Percentiles rank a stretch among this genome's conserved stretches.
These are phyloP conservation scores for Triangularia verruculosa DNA, from an alignment of 2,329 filamentous ascomycete species.

Conservation along the genomic window DNA sequence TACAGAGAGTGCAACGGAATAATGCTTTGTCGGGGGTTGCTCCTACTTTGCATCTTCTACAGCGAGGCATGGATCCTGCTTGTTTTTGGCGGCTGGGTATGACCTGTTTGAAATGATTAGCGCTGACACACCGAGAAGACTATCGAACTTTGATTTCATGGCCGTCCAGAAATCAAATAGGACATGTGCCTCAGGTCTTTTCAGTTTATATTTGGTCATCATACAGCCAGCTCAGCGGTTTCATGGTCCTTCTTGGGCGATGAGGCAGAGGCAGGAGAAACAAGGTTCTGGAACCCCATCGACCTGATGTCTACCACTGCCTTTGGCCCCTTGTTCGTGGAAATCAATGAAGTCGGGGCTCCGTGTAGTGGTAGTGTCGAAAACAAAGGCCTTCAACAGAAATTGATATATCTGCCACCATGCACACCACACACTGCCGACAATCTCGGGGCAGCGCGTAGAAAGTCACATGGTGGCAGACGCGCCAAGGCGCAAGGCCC, in stretches of 20 bases:
- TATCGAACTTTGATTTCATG: slow-evolving; percentile 14
- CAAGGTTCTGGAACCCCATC: slow-evolving; percentile 21
- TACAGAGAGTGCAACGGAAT: slow-evolving; percentile 25
- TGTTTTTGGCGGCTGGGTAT: background rate
- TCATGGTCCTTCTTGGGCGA: slow-evolving; percentile 31
- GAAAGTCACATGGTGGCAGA: slow-evolving; percentile 19
- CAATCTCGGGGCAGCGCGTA: slow-evolving; percentile 19
- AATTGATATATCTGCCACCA: slow-evolving; percentile 25
- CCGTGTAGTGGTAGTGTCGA: slow-evolving; percentile 46
- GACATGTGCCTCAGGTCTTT: slow-evolving; percentile 66
- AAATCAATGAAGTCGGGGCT: slow-evolving; percentile 46
- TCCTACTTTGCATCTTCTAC: slow-evolving; percentile 21
- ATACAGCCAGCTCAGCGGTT: slow-evolving; percentile 51
- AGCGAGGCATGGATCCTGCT: slow-evolving; percentile 15
- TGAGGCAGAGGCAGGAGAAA: slow-evolving; percentile 7
- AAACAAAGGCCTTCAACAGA: background rate
- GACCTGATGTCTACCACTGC: slow-evolving; percentile 27
- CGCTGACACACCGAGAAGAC: background rate
- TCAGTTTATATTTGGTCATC: slow-evolving; percentile 60
- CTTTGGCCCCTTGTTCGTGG: slow-evolving; percentile 52
- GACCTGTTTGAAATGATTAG: slow-evolving; percentile 3
- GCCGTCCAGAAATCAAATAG: slow-evolving; percentile 5
- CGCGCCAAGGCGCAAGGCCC: slow-evolving; percentile 28
- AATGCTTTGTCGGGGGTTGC: slow-evolving; percentile 24
- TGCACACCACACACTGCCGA: slow-evolving; percentile 19